phyloP scores from a whole-genome alignment of 2,329 filamentous ascomycete species.

The Akanthomyces muscarius region DNA sequence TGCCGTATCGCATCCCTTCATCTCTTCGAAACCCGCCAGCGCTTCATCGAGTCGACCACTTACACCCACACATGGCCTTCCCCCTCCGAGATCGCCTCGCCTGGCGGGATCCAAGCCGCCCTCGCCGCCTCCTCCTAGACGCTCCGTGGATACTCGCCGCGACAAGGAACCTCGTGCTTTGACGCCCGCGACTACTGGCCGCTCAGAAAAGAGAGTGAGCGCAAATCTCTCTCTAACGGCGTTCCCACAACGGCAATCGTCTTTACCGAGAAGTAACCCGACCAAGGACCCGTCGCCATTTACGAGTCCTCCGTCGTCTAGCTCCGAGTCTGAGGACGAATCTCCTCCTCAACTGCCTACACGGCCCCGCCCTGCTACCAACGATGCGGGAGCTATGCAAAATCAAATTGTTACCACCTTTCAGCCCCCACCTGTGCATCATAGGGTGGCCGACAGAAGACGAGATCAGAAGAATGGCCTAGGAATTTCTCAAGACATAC shows the following conservation, averaged over 20 bases:
- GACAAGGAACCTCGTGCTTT: slow-evolving; percentile 37
- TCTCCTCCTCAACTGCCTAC: slow-evolving; percentile 47
- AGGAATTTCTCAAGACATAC: slow-evolving; percentile 36
- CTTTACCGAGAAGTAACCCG: slow-evolving; percentile 21
- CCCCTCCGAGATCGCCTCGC: slow-evolving; percentile 41
- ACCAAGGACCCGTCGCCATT: slow-evolving; percentile 67
- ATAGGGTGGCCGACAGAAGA: slow-evolving; percentile 39
- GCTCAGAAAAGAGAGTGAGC: slow-evolving; percentile 27
- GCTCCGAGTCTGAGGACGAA: slow-evolving; percentile 54
- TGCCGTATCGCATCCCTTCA: slow-evolving; percentile 39
- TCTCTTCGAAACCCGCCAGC: slow-evolving; percentile 45
- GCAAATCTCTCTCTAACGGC: not conserved
- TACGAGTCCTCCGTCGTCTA: slow-evolving; percentile 71
- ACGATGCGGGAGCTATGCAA: slow-evolving; percentile 23
- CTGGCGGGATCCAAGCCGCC: slow-evolving; percentile 49
- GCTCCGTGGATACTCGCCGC: slow-evolving; percentile 56
- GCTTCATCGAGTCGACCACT: slow-evolving; percentile 50
- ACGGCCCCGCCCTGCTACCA: slow-evolving; percentile 44
- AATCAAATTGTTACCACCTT: slow-evolving; percentile 27
- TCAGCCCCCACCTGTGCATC: slow-evolving; percentile 54
- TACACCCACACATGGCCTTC: slow-evolving; percentile 44
- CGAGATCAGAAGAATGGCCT: slow-evolving; percentile 42
- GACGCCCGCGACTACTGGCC: slow-evolving; percentile 4
- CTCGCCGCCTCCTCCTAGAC: slow-evolving; percentile 59
- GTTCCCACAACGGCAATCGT: slow-evolving; percentile 48